Percentiles rank a stretch among this genome's conserved stretches.
These are phyloP conservation scores for Hsuehochloa calcarea DNA, from an alignment of 176 grass and related monocot genomes.

Conservation along the genomic window DNA sequence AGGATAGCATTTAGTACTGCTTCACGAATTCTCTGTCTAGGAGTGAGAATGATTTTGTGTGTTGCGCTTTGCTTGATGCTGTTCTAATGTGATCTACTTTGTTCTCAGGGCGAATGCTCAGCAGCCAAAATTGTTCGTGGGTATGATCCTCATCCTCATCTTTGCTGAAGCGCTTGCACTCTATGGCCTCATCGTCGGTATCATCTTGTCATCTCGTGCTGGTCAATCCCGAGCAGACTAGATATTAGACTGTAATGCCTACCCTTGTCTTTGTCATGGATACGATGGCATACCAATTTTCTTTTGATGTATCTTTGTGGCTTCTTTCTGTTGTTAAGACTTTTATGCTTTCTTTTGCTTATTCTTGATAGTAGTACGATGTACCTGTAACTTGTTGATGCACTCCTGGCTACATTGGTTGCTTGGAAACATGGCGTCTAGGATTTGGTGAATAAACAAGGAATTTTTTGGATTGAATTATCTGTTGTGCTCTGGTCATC, in stretches of 20 bases:
- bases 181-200: conserved; percentile 45
- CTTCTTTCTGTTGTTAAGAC: neutral
- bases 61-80: neutral
- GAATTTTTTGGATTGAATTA: neutral
- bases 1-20: neutral
- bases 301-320: conserved; percentile 3
- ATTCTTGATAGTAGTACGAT: neutral
- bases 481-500: neutral
- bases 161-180: conserved; percentile 50
- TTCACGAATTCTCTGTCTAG: neutral
- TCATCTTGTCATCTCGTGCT: conserved; percentile 47
- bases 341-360: neutral
- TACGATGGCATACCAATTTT: neutral
- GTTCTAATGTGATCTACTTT: neutral
- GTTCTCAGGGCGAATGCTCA: conserved; percentile 40
- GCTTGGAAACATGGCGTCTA: neutral
- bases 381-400: neutral
- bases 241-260: neutral
- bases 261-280: neutral
- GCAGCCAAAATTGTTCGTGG: conserved; percentile 46
- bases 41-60: neutral
- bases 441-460: conserved; percentile 20
- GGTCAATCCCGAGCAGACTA: conserved; percentile 44
- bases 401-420: neutral
- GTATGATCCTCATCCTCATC: conserved; percentile 45